phyloP scores from a whole-genome alignment of 805 yeast genomes.

The Pichia heedii region DNA sequence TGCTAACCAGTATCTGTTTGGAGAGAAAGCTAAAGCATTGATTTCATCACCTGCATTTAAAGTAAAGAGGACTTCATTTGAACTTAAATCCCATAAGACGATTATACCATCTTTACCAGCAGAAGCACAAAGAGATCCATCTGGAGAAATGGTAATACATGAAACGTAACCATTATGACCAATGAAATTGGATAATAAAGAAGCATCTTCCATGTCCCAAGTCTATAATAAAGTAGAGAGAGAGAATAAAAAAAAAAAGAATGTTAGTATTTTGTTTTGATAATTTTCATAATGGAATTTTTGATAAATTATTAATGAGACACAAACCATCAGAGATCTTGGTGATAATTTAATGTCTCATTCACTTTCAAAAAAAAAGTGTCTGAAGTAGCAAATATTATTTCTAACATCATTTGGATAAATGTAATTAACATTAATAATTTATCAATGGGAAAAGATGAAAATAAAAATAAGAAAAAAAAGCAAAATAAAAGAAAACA shows the following conservation, averaged over 20 bases:
- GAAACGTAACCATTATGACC: conserved; percentile 99
- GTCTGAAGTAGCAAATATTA: conserved; percentile 99
- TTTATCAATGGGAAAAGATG: background rate
- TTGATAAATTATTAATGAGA: no score
- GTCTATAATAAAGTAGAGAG: conserved; percentile 42
- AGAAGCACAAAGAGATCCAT: conserved; percentile 98
- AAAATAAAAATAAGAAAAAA: background rate
- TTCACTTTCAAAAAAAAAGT: conserved; percentile 52
- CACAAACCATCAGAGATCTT: conserved; percentile 86
- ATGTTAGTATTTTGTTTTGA: conserved; percentile 14
- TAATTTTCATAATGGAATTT: background rate
- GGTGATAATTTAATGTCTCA: conserved; percentile 97
- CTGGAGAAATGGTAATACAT: conserved; percentile 97
- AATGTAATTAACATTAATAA: conserved; percentile 5
- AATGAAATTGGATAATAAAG: conserved; percentile 88
- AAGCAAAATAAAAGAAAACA: conserved; percentile 6
- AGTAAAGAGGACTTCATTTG: conserved; percentile 82
- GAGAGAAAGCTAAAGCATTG: conserved; percentile 98
- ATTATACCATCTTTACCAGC: conserved; percentile 99
- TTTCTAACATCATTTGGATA: conserved; percentile 56
- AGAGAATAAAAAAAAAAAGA: conserved; percentile 3
- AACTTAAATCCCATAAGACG: conserved; percentile 95
- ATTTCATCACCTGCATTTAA: conserved; percentile 94
- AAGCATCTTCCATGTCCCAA: conserved; percentile 76
- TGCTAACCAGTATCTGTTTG: conserved; percentile 99